Conservation (phyloP, 192 early-diverging fungal species). For the Backusella morwellensis region DNA sequence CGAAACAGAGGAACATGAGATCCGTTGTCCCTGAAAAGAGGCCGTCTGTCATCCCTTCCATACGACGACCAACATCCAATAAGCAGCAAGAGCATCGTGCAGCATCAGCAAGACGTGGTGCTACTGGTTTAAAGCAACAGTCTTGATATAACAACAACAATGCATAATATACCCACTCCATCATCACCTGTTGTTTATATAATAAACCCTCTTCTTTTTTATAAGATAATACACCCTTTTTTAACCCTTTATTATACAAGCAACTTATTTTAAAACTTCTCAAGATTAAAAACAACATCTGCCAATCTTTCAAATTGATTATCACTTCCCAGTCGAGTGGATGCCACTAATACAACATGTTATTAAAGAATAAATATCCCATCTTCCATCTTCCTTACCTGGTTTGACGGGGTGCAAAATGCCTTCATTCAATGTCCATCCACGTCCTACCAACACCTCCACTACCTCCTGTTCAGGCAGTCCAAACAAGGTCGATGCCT, state of each 20-base stretch:
- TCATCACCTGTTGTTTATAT: background rate
- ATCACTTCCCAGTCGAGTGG: background rate
- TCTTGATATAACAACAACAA: background rate
- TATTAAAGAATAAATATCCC: background rate
- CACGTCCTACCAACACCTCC: background rate
- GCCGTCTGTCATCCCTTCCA: background rate
- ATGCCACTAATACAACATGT: background rate
- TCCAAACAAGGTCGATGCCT: background rate
- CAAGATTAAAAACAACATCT: slow-evolving; percentile 10
- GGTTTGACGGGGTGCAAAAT: background rate
- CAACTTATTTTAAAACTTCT: background rate
- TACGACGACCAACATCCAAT: background rate
- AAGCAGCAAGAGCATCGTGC: background rate
- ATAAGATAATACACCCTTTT: background rate
- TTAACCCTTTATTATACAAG: background rate
- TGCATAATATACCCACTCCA: background rate
- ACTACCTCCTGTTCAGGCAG: background rate
- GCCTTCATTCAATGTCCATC: background rate
- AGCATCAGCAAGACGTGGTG: background rate
- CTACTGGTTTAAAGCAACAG: background rate
- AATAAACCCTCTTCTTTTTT: background rate
- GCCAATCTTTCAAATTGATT: background rate
- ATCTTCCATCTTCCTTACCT: background rate
- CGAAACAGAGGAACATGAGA: background rate
- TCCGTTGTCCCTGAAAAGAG: background rate